Base-by-base conservation (phyloP, 192 early-diverging fungal genomes). In the Coemansia sp. region DNA sequence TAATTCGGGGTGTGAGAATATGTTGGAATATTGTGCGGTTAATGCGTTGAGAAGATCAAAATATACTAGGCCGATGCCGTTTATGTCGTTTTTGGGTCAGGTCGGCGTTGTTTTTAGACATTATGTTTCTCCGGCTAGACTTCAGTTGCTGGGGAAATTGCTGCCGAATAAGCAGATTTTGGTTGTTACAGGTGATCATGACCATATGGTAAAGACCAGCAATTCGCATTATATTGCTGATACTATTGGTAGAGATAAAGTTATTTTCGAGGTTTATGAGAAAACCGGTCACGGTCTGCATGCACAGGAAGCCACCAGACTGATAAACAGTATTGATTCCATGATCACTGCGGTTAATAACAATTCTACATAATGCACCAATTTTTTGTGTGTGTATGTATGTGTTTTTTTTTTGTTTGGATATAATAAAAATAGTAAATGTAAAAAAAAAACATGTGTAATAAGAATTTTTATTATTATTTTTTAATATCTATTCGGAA, bases 201-300 rank as follows among this genome's bases (percentile, higher is more conserved):
- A 84, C 58, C 73, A 76, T 39, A 15, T 84, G 58, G 74, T 84
- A 33, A 66, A 74, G 15, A 74, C 74, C 5, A 73, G 62, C 62
- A 84, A 84, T 34, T 84, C 82, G 38, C 52, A 35, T 37, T 60
- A 84, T 60, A 37, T 84, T 8, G 76, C 76, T 1, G 75, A 84
- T 34, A 72, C 55, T 43, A 74, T 83, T 38, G 81, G 81, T 41
- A 61, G 73, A 9, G 81, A 83, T 36, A 63, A 63, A 14, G 75
- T 78, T 5, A 68, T 66, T 2, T 71, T 78, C 18, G 64, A 83
- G 61, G 51, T 78, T 12, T 78, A 66, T 56, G 70, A 83, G 38
- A 70, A 70, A 41, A 69, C 76, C 1, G 81, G 71, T 11, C 81
- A 83, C 20, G 81, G 76, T 11, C 38, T 83, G 33, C 62, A 51